These are phyloP conservation scores for Albifimbria verrucaria DNA, from an alignment of 2,329 filamentous ascomycete species.

Conservation along the genomic window DNA sequence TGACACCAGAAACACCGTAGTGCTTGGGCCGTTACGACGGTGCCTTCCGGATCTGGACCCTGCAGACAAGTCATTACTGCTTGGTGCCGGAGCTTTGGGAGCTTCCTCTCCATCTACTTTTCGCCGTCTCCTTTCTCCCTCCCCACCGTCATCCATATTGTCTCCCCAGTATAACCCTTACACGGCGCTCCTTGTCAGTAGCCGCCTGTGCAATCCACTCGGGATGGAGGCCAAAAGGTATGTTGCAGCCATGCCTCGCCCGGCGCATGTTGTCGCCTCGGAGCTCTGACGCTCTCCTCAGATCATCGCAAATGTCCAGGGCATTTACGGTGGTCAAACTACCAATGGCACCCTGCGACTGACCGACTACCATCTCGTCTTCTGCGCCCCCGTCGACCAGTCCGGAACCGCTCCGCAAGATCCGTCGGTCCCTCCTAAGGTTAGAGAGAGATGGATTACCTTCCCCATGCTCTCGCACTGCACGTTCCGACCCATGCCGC, in stretches of 20 bases:
- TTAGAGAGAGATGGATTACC: conserved; percentile 82
- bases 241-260: conserved; percentile 8
- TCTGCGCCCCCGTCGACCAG: conserved; percentile 40
- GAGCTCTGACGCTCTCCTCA: conserved; percentile 21
- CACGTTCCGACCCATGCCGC: conserved; percentile 69
- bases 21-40: neutral
- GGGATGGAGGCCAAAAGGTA: conserved; percentile 42
- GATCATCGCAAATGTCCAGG: conserved; percentile 57
- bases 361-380: conserved; percentile 60
- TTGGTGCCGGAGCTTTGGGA: neutral
- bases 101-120: neutral
- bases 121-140: neutral
- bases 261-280: conserved; percentile 2
- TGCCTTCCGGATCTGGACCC: neutral
- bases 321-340: conserved; percentile 56
- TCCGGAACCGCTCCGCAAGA: conserved; percentile 16
- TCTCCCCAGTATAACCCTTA: no score
- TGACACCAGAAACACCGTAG: neutral
- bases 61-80: neutral
- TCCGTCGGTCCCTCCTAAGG: conserved; percentile 24
- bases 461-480: conserved; percentile 89
- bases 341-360: conserved; percentile 57
- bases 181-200: no score
- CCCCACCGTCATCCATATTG: no score
- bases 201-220: neutral